Evolutionary conservation across 371 early-diverging fungal species (phyloP).

Genomic region (Mucor indicus): DNA sequence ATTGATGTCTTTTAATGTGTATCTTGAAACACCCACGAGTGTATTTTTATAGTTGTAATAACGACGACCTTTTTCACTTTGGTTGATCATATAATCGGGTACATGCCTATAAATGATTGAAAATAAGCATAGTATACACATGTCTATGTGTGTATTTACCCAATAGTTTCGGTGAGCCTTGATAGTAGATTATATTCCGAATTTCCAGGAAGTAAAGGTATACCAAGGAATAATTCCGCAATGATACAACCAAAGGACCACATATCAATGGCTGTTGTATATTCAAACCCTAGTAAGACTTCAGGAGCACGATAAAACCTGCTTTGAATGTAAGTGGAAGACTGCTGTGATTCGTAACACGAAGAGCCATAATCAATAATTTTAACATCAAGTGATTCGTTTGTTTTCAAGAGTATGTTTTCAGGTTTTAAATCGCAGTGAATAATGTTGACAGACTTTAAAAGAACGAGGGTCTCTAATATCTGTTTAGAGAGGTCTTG

Average conservation of each 20-base stretch:
- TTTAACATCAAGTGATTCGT: slow-evolving; percentile 82
- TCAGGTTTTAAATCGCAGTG: slow-evolving; percentile 99
- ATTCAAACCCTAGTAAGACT: slow-evolving; percentile 83
- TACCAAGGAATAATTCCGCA: slow-evolving; percentile 84
- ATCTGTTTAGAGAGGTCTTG: slow-evolving; percentile 83
- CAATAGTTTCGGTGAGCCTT: slow-evolving; percentile 88
- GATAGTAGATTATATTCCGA: slow-evolving; percentile 89
- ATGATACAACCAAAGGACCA: slow-evolving; percentile 98
- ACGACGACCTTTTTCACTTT: slow-evolving; percentile 71
- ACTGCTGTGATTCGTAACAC: slow-evolving; percentile 80
- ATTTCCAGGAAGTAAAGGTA: slow-evolving; percentile 93
- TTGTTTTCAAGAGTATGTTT: slow-evolving; percentile 85
- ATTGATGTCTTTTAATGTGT: slow-evolving; percentile 74
- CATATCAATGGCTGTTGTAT: slow-evolving; percentile 92
- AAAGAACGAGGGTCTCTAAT: slow-evolving; percentile 69
- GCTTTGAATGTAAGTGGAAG: slow-evolving; percentile 92
- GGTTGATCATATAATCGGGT: slow-evolving; percentile 82
- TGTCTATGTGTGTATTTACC: slow-evolving; percentile 16
- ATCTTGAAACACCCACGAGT: slow-evolving; percentile 42
- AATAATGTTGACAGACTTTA: slow-evolving; percentile 64
- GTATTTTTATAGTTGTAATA: slow-evolving; percentile 66
- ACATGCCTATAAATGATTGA: slow-evolving; percentile 47
- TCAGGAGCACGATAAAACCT: slow-evolving; percentile 96
- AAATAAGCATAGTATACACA: neutral
- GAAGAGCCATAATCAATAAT: slow-evolving; percentile 98